Percentiles rank a stretch among this genome's conserved stretches.
Conservation (phyloP, 2,329 filamentous ascomycete species). For the Botrytis fabae region DNA sequence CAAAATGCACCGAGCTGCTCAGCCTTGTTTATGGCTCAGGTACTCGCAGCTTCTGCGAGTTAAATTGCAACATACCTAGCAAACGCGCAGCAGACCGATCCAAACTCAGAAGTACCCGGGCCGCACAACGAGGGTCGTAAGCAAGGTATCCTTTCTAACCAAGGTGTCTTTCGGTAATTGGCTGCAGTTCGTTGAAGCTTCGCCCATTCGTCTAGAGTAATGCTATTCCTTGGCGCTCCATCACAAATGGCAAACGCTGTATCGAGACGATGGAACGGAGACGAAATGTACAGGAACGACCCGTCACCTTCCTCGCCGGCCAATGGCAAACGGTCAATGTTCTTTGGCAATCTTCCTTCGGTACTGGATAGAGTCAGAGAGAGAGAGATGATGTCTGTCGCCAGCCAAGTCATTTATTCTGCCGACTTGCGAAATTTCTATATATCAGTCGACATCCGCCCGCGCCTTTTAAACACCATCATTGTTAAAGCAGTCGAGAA, state of each 20-base stretch:
- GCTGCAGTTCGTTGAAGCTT: neutral
- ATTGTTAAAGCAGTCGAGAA: neutral
- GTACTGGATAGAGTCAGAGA: neutral
- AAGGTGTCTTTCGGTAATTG: neutral
- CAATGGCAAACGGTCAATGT: neutral
- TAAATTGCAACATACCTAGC: neutral
- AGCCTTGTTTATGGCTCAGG: neutral
- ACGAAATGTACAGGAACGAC: neutral
- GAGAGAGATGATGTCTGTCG: neutral
- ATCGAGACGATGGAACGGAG: constrained; percentile 1
- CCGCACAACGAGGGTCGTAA: neutral
- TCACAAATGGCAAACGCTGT: neutral
- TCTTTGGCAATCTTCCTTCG: neutral
- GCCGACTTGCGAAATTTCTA: neutral
- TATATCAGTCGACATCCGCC: neutral
- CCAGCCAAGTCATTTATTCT: neutral
- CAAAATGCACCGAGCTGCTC: neutral
- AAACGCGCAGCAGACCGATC: neutral
- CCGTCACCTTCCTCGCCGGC: neutral
- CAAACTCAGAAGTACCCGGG: neutral
- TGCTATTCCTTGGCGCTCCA: neutral
- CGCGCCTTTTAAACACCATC: neutral
- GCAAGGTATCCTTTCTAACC: neutral
- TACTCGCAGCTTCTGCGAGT: constrained; percentile 18
- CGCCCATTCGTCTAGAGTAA: neutral